These are phyloP conservation scores for Graphiopsis chlorocephala DNA, from an alignment of 2,329 filamentous ascomycete genomes.

Conservation along the genomic window DNA sequence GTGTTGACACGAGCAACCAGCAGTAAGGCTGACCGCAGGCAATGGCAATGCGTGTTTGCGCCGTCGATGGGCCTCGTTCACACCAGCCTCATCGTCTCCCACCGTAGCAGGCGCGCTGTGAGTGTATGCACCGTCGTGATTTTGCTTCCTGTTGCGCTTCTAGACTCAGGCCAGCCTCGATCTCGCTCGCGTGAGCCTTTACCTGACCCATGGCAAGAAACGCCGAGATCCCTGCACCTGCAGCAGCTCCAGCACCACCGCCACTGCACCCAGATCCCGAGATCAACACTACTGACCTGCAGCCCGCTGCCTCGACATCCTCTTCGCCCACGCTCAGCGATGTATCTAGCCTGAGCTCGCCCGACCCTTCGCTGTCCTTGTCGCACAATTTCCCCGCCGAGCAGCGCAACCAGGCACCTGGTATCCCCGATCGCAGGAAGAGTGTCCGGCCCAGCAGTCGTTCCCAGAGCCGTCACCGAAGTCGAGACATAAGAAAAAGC, in stretches of 20 bases:
- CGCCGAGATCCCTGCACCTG: conserved; percentile 3
- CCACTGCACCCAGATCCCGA: background rate
- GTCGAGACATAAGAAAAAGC: conserved; percentile 7
- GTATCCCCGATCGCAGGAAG: conserved; percentile 29
- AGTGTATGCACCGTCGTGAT: background rate
- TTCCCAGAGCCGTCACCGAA: conserved; percentile 9
- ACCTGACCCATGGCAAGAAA: conserved; percentile 9
- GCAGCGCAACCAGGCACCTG: conserved; percentile 28
- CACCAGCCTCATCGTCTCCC: background rate
- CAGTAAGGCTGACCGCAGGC: background rate
- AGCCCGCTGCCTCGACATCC: background rate
- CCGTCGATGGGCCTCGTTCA: background rate
- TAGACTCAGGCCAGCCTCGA: conserved; percentile 3
- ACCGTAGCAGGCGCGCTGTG: background rate
- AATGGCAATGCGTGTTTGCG: background rate
- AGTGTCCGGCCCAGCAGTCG: conserved; percentile 20
- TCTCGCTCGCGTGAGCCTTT: conserved; percentile 14
- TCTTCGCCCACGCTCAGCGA: conserved; percentile 3
- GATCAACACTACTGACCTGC: background rate
- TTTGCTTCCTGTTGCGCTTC: conserved; percentile 1
- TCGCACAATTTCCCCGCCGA: background rate
- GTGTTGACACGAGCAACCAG: conserved; percentile 11
- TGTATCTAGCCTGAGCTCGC: conserved; percentile 5
- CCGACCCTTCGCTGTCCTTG: conserved; percentile 5
- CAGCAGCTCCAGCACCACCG: background rate